Evolutionary conservation across 768 basidiomycete species (phyloP), one percentile per base, ranked within the genome.

Genomic region (Mycena vulgaris): DNA sequence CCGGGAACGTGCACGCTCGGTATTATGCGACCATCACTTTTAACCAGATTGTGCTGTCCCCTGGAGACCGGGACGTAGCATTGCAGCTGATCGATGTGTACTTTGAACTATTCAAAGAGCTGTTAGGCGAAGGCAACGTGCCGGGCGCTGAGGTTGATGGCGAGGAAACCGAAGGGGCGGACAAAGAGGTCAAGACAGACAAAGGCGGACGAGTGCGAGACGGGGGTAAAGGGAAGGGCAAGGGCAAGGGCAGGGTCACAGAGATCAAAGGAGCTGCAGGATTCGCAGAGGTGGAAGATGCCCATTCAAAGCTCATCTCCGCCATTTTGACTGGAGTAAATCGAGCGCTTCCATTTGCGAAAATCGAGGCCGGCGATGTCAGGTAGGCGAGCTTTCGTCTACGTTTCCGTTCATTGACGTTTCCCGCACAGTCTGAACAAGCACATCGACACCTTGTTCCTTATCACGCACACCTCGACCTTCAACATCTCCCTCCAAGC

Each of bases 401-500:
- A 13, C 40, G 23, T 65, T 45, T 55, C 25, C 2, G 42, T 64
- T 16, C 19, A 5, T 48, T 51, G 59, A 45, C 17, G 37, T n/a
- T 28, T 35, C 42, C 6, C 17, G n/a, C 14, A 52, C 74, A 96
- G 95, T 30, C 90, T 99, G 74, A 88, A 90, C 72, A 88, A 90
- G 63, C 96, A 98, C 75, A 93, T 98, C 76, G 93, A 96, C 78
- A 96, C 95, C 0, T 90, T 98, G 25, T 99, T 98, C 87, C 87
- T 92, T 51, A 96, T 99, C 76, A 97, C 96, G 3, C 97, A 98
- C 80, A 93, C 89, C 10, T 96, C 95, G 10, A 98, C 96, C 0
- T 99, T 99, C 89, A 98, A 97, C 79, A 96, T 96, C 76, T 95
- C 95, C 13, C 88, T 99, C 5, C 97, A 97, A 78, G 94, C 97